phyloP scores from a whole-genome alignment of 208 protist species.

The Wallacemonas collosoma region DNA sequence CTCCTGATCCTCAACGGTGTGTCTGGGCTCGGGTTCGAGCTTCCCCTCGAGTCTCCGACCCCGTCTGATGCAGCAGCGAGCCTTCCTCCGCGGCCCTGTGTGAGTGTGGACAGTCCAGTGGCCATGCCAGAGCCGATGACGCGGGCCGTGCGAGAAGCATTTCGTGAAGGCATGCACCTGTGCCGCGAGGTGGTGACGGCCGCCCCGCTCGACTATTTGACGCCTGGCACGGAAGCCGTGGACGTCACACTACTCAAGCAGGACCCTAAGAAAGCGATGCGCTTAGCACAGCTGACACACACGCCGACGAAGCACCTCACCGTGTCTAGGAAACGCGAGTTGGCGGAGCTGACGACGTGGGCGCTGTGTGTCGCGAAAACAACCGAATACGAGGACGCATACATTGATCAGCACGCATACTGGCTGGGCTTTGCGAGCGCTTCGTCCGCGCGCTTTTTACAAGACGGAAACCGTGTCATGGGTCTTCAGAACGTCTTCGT shows the following conservation, averaged over 20 bases:
- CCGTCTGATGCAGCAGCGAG: not conserved
- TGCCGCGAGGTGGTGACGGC: constrained; percentile 51
- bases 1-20: constrained; percentile 60
- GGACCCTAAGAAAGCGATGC: constrained; percentile 52
- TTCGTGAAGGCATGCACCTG: constrained; percentile 48
- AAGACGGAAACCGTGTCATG: constrained; percentile 26
- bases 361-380: constrained; percentile 23
- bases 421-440: constrained; percentile 85
- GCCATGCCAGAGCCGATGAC: constrained; percentile 20
- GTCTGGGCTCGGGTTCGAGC: constrained; percentile 21
- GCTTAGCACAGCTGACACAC: constrained; percentile 65
- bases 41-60: not conserved
- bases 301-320: constrained; percentile 53
- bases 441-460: constrained; percentile 48
- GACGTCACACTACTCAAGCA: constrained; percentile 58
- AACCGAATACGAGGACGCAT: constrained; percentile 64
- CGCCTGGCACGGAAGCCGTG: constrained; percentile 49
- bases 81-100: constrained; percentile 22
- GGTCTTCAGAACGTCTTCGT: constrained; percentile 58
- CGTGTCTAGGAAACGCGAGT: constrained; percentile 28
- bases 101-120: not conserved
- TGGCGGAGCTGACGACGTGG: constrained; percentile 54
- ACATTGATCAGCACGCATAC: constrained; percentile 67
- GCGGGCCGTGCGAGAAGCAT: constrained; percentile 35
- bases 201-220: constrained; percentile 45